Evolutionary conservation across 331 rosid genomes (phyloP), one percentile per base, ranked within the genome.

Genomic region (Prunus yedoensis): DNA sequence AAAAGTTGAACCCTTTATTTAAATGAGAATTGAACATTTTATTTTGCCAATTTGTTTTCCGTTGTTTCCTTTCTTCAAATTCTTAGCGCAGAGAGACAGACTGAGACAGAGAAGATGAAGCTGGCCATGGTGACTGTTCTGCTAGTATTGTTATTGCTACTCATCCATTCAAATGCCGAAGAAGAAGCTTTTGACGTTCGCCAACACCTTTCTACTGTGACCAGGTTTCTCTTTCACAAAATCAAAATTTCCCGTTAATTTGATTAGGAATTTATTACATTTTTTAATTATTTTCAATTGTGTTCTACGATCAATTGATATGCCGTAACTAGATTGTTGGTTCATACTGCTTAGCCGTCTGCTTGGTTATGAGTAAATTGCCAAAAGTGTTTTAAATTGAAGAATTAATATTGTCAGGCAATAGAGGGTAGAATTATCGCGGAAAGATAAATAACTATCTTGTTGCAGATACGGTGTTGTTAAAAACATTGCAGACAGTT

Each of bases 191-290:
- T 91, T 50, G 90, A 83, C 74, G 91, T 94, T 66, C 87, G 91
- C 63, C 70, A 83, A 45, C 96, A 88, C 68, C 90, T 94, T 18
- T 91, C 97, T 15, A 88, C 96, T 3, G 95, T 83, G 10, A 71
- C 98, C 82, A 90, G 96, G 98, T 87, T 30, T 67, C 27, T 65
- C 66, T 60, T 21, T 61, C 77, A 7, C 71, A 16, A 54, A 10
- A 51, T 74, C 50, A 52, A 15, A 28, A 46, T 5, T 38, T 50
- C 4, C 12, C 38, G 1, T 49, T 38, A 45, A 51, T 4, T 21
- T 15, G 52, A 16, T 61, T 27, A 1, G 8, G 16, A 3, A 41
- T 8, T 3, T 2, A 11, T 52, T 8, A 1, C 61, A 5, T 20
- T 67, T 52, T 4, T 7, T 10, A 13, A 5, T 4, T 25, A 15